These are phyloP conservation scores for Chaetothyriales sp. DNA, from an alignment of 2,329 filamentous ascomycete species.

Conservation along the genomic window DNA sequence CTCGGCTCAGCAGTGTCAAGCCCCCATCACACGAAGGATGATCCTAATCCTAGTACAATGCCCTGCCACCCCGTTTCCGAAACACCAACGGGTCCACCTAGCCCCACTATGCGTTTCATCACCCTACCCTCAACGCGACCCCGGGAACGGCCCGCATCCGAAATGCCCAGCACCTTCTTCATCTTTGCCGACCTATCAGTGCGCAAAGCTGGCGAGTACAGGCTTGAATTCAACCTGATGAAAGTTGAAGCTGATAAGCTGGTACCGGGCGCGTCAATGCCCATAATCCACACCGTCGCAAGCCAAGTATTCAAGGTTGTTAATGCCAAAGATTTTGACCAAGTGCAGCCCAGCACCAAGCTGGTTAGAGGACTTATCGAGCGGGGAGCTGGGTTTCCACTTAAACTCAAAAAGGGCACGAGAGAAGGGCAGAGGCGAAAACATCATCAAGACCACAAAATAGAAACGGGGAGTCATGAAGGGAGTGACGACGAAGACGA, in stretches of 20 bases:
- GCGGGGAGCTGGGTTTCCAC: conserved; percentile 16
- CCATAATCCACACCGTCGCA: conserved; percentile 6
- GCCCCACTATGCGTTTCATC: conserved; percentile 11
- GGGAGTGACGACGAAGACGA: conserved; percentile 3
- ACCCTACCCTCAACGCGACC: not conserved
- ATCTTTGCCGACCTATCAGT: conserved; percentile 36
- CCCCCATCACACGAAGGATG: conserved; percentile 29
- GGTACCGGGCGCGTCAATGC: conserved; percentile 6
- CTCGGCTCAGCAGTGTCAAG: conserved; percentile 22
- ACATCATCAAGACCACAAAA: conserved; percentile 4
- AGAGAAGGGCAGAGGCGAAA: conserved; percentile 14
- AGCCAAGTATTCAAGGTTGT: conserved; percentile 16
- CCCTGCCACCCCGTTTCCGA: conserved; percentile 23
- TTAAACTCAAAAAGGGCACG: conserved; percentile 18
- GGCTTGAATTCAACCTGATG: conserved; percentile 34
- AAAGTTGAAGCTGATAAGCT: conserved; percentile 18
- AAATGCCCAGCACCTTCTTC: conserved; percentile 31
- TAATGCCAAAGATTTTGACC: conserved; percentile 20
- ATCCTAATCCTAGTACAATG: conserved; percentile 31
- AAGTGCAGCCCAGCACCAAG: conserved; percentile 18
- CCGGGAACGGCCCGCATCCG: conserved; percentile 4
- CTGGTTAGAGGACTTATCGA: conserved; percentile 17
- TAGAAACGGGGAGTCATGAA: conserved; percentile 7
- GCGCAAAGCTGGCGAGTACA: conserved; percentile 31
- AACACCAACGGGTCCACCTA: conserved; percentile 1